Evolutionary conservation across 1,284 basidiomycete genomes (phyloP), one percentile per base, ranked within the genome.

Genomic region (Abortiporus biennis): DNA sequence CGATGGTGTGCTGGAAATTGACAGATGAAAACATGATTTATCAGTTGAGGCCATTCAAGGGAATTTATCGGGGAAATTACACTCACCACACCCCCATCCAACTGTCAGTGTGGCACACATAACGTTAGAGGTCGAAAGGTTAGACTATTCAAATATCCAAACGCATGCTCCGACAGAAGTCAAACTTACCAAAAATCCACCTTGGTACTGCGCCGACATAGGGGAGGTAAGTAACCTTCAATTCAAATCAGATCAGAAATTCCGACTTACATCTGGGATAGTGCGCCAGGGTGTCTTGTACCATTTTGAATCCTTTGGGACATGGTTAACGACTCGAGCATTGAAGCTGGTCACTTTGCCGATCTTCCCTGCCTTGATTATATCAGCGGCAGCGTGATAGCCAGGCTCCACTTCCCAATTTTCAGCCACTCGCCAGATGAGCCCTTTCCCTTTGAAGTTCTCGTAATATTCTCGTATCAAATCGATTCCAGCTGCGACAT

Each of bases 371-470:
- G 66, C 61, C 2, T 59, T 61, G 45, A 89, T 71, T 2, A 73
- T 60, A 27, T 76, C 67, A 12, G 67, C 72, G 3, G 79, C 85
- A 2, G 63, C 65, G 32, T 66, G 62, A 67, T 70, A 65, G 34
- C 65, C 74, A 5, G 83, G 75, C 57, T 90, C 88, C 17, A 76
- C 77, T 54, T 89, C 85, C 49, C 65, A 86, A 63, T 92, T 88
- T 68, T 92, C 89, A 13, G 88, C 88, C n/a, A 92, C 75, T 40
- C 84, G 72, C 90, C 91, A 93, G 27, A 87, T 63, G 24, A 92
- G 59, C 1, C 83, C 85, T 57, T 81, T 80, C 3, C 73, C 68
- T 60, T 78, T 78, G 64, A 78, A 90, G 27, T 64, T 58, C 36
- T 58, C 57, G 53, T 87, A 76, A 56, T 88, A 92, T 40, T 68